These are phyloP conservation scores for Hyparrhenia diplandra DNA, from an alignment of 176 grass and related monocot genomes.

Conservation along the genomic window DNA sequence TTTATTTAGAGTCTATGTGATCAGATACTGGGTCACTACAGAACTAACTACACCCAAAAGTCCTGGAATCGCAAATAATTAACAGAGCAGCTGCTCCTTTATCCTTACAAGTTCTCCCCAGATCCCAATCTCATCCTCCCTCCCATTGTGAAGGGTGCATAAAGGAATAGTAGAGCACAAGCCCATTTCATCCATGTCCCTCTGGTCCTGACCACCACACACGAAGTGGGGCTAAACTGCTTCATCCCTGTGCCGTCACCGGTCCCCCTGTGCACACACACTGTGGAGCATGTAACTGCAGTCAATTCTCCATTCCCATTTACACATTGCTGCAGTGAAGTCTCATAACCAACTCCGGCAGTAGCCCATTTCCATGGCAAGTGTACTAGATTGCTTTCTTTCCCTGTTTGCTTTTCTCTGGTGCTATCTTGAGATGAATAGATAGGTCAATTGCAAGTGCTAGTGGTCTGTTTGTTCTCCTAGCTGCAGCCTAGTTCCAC, in stretches of 20 bases:
- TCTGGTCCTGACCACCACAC: neutral
- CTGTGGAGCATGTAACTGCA: neutral
- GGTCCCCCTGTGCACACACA: neutral
- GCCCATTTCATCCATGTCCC: neutral
- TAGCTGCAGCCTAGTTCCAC: neutral
- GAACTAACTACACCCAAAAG: neutral
- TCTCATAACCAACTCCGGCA: neutral
- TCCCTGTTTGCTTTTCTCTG: neutral
- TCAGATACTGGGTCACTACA: neutral
- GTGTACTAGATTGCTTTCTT: neutral
- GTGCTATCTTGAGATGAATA: neutral
- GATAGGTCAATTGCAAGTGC: neutral
- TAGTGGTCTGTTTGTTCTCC: neutral
- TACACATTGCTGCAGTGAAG: neutral
- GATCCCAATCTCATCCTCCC: neutral
- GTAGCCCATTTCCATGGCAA: neutral
- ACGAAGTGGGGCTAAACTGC: neutral
- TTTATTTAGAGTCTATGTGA: neutral
- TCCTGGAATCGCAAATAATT: neutral
- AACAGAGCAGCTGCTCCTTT: neutral
- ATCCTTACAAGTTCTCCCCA: neutral
- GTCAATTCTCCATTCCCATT: neutral
- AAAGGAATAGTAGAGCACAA: neutral
- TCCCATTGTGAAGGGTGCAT: neutral
- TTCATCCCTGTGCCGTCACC: neutral